Conservation (phyloP, 176 grass and related monocot species). For the barley (Hordeum vulgare) region MorexV3_pseudomolecules_assembly NC_058519.1:554286053-554286552, state of each 20-base stretch:
- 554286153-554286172: conserved; percentile 78
- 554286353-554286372: conserved; percentile 98
- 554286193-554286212: conserved; percentile 96
- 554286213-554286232: conserved; percentile 97
- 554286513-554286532: conserved; percentile 94
- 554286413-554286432: conserved; percentile 24
- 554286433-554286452: not conserved
- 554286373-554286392: conserved; percentile 89
- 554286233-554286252: conserved; percentile 82
- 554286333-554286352: conserved; percentile 75
- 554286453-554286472: no score
- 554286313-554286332: conserved; percentile 99
- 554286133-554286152: conserved; percentile 98
- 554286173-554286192: conserved; percentile 96
- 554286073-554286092: not conserved
- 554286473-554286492: not conserved
- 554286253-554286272: conserved; percentile 93
- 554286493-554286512: conserved; percentile 66
- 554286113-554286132: conserved; percentile 93
- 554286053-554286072: not conserved
- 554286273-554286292: conserved; percentile 99
- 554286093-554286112: conserved; percentile 81
- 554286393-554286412: conserved; percentile 97
- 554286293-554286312: conserved; percentile 99
- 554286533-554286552: conserved; percentile 97